Evolutionary conservation across 2,329 filamentous ascomycete species (phyloP), one percentile per base, ranked within the genome.

Genomic region (Monilinia laxa): DNA sequence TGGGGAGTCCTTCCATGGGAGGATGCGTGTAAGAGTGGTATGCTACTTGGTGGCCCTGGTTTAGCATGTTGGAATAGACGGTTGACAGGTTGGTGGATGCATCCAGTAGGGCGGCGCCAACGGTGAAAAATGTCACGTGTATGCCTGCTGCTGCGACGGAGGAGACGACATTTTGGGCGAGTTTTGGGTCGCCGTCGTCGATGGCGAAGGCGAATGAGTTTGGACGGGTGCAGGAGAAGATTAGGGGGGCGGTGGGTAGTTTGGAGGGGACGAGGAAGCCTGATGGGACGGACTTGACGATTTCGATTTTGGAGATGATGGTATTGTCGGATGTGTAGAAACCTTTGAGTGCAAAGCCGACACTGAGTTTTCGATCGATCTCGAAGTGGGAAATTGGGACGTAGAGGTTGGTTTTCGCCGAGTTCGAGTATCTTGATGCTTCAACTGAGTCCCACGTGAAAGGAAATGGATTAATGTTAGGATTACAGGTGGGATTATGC

Each of bases 141-240:
- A 90, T 86, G 65, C 79, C 76, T 62, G 87, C 87, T 25, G 84
- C 82, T 25, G 84, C 81, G 71, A 91, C 79, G 64, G 88, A 85
- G 52, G 82, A 78, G 78, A 89, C 84, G 25, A 90, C 85, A 69
- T 84, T 77, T 76, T 86, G 82, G 1, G 87, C 87, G 66, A 84
- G 81, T 45, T 78, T 73, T 57, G 88, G 88, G 62, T 84, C 80
- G 28, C 88, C 88, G 75, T 91, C 88, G 74, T 90, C 88, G 70
- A 91, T 90, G 60, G 87, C 88, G 75, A 91, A 90, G 1, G 88
- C 88, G 74, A 91, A 90, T 0, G 84, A 87, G 78, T 90, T 89
- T 57, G 87, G 87, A 23, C 87, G 82, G 70, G 84, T 87, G 80
- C 88, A 90, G 9, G 83, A 80, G 72, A 90, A 85, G 56, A 87